phyloP scores from a whole-genome alignment of 2,329 filamentous ascomycete species.

The Talaromyces marneffei region DNA sequence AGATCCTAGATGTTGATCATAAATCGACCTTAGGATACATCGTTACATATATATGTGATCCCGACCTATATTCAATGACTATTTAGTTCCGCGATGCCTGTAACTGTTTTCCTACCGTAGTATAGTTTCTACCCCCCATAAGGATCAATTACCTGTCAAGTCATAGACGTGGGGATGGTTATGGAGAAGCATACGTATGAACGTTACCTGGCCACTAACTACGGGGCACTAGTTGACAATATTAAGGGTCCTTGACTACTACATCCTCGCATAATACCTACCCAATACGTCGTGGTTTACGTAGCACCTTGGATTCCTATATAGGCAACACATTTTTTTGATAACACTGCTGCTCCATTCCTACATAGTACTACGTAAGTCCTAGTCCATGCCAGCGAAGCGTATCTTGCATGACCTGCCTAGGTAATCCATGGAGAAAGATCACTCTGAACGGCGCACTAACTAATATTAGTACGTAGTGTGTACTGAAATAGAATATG shows the following conservation, averaged over 20 bases:
- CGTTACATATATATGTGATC: not conserved
- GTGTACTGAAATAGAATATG: not conserved
- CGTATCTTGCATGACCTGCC: not conserved
- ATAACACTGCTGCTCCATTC: not conserved
- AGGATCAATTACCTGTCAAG: not conserved
- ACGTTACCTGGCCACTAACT: not conserved
- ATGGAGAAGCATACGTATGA: not conserved
- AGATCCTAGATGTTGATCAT: not conserved
- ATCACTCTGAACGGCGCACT: not conserved
- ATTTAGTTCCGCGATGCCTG: too few relatives aligned
- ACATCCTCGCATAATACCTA: not conserved
- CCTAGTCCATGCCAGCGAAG: not conserved
- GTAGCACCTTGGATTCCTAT: not conserved
- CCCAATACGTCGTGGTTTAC: not conserved
- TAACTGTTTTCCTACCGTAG: not conserved
- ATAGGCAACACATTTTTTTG: not conserved
- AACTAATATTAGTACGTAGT: not conserved
- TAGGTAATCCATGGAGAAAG: not conserved
- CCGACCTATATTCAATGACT: too few relatives aligned
- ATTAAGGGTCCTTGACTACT: not conserved
- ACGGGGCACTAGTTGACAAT: not conserved
- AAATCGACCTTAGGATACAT: not conserved
- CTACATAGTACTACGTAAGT: too few relatives aligned
- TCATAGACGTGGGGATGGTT: not conserved
- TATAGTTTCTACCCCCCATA: not conserved